phyloP scores from a whole-genome alignment of 371 early-diverging fungal genomes.

The Mortierella sp. region DNA sequence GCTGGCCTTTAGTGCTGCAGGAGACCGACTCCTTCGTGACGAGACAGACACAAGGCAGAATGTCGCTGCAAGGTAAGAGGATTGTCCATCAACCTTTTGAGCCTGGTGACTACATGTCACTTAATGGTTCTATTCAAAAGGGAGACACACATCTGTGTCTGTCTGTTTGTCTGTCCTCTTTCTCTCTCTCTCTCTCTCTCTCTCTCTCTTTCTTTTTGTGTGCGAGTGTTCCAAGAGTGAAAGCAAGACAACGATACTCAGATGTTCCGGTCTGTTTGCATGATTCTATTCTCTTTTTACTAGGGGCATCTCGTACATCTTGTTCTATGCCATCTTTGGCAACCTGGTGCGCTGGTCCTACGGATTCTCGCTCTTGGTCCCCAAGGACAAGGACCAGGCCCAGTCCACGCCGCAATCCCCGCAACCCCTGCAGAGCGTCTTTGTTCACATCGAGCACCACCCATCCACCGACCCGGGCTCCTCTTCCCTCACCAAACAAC shows the following conservation, averaged over 20 bases:
- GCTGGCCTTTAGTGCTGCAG: conserved; percentile 74
- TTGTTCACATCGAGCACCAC: conserved; percentile 32
- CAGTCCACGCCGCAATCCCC: conserved; percentile 2
- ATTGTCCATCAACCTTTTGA: not conserved
- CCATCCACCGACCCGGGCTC: not conserved
- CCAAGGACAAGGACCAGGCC: conserved; percentile 26
- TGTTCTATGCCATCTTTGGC: conserved; percentile 79
- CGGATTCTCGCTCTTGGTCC: conserved; percentile 70
- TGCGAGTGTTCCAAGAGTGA: not conserved
- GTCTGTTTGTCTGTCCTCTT: too few species aligned
- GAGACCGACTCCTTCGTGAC: conserved; percentile 65
- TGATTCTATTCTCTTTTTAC: not conserved
- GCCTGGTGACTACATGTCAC: not conserved
- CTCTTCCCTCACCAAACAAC: not conserved
- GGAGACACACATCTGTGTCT: not conserved
- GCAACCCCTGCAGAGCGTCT: conserved; percentile 21
- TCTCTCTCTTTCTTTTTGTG: not conserved
- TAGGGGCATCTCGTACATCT: conserved; percentile 79
- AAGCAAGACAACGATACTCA: not conserved
- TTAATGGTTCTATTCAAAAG: too few species aligned
- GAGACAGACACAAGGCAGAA: conserved; percentile 67
- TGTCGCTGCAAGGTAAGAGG: conserved; percentile 69
- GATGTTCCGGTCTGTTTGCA: conserved; percentile 7
- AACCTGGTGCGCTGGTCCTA: conserved; percentile 83
- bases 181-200: too few species aligned